A percentile compares a stretch with the other conserved stretches of the same genome.
Evolutionary conservation across 768 basidiomycete genomes (phyloP).

Genomic region (Glaciozyma antarctica): DNA sequence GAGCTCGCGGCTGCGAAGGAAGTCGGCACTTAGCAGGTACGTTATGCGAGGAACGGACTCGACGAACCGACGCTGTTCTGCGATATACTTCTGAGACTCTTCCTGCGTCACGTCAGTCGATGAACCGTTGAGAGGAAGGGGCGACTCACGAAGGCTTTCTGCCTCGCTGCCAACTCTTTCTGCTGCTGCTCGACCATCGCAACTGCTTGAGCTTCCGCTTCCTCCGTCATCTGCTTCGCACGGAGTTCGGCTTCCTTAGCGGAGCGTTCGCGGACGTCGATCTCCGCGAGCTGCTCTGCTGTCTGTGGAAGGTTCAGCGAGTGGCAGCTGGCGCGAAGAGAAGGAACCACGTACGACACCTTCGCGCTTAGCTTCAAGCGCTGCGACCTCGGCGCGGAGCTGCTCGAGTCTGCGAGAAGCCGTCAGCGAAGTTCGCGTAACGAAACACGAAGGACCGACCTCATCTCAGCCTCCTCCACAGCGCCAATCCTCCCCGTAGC

Average conservation of each 20-base stretch:
- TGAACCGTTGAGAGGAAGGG: neutral
- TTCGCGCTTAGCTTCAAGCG: conserved; percentile 1
- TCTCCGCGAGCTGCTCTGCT: neutral
- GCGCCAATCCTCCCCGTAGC: neutral
- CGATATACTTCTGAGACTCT: no score
- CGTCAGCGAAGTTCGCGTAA: no score
- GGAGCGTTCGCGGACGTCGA: neutral
- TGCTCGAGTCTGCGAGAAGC: neutral
- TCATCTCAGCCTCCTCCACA: neutral
- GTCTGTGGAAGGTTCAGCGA: neutral
- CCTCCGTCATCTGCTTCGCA: neutral
- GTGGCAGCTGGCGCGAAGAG: neutral
- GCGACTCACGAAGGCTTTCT: conserved; percentile 2
- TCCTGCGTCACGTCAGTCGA: no score
- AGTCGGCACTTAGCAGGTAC: no score
- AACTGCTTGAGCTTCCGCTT: neutral
- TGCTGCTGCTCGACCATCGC: conserved; percentile 10
- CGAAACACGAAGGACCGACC: neutral
- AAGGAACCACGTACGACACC: neutral
- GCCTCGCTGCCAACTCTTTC: conserved; percentile 5
- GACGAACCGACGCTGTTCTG: no score
- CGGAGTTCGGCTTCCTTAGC: neutral
- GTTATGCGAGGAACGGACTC: no score
- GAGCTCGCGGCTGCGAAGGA: conserved; percentile 3
- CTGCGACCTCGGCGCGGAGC: conserved; percentile 13